Conservation (phyloP, 352 stramenopile species). For the Pythium myriotylum region DNA sequence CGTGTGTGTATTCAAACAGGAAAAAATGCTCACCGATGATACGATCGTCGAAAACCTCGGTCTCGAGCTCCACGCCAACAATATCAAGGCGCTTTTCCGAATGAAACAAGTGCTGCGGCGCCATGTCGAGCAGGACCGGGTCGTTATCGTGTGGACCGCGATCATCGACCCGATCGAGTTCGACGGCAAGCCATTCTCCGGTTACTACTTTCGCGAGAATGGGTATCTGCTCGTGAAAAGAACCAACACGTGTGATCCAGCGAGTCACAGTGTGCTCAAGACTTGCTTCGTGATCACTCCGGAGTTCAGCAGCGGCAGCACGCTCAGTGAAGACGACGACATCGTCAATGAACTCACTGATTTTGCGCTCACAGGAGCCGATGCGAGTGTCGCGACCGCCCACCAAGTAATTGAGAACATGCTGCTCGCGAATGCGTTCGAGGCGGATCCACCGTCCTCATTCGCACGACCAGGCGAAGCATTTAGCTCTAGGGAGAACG, state of each 20-base stretch:
- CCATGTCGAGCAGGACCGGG: slow-evolving; percentile 47
- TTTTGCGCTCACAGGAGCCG: slow-evolving; percentile 25
- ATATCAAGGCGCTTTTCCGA: slow-evolving; percentile 47
- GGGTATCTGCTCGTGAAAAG: slow-evolving; percentile 59
- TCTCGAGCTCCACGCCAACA: slow-evolving; percentile 52
- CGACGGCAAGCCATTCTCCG: slow-evolving; percentile 41
- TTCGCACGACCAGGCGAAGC: neutral
- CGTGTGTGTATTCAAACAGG: slow-evolving; percentile 2
- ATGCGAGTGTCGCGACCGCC: slow-evolving; percentile 20
- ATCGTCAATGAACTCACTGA: slow-evolving; percentile 29
- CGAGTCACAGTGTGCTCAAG: slow-evolving; percentile 44
- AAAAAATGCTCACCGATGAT: slow-evolving; percentile 39
- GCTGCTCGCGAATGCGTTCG: slow-evolving; percentile 22
- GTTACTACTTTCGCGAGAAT: slow-evolving; percentile 59
- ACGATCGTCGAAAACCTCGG: slow-evolving; percentile 66
- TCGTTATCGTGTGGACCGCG: slow-evolving; percentile 58
- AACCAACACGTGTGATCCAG: slow-evolving; percentile 31
- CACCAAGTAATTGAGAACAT: slow-evolving; percentile 33
- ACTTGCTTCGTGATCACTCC: slow-evolving; percentile 64
- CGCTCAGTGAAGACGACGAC: slow-evolving; percentile 26
- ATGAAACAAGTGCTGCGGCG: slow-evolving; percentile 56
- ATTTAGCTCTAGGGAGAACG: neutral
- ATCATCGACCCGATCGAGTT: slow-evolving; percentile 65
- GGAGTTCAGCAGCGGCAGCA: slow-evolving; percentile 33
- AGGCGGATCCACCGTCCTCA: neutral